These are phyloP conservation scores for Rugosomyces carneus DNA, from an alignment of 1,284 basidiomycete species.

Conservation along the genomic window DNA sequence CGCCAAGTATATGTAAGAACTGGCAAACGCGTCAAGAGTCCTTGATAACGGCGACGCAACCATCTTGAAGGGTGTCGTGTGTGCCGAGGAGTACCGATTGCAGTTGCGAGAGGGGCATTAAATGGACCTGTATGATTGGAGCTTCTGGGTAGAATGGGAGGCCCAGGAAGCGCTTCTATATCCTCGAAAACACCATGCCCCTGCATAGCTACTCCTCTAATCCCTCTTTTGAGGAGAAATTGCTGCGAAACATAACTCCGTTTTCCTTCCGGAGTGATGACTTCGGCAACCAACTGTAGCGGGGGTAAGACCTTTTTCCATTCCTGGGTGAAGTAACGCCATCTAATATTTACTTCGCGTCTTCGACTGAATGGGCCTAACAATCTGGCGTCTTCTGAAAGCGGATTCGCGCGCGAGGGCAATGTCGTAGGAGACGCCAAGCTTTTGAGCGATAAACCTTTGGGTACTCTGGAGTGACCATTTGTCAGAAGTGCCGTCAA, in stretches of 20 bases:
- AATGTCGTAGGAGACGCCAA: constrained; percentile 49
- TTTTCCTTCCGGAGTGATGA: constrained; percentile 2
- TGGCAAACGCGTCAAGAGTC: constrained; percentile 53
- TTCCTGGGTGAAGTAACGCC: constrained; percentile 56
- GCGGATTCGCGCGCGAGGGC: constrained; percentile 48
- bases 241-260: neutral
- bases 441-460: constrained; percentile 31
- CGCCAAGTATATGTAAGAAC: constrained; percentile 35
- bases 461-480: constrained; percentile 39
- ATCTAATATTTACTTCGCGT: constrained; percentile 65
- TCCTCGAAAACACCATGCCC: constrained; percentile 39
- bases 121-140: constrained; percentile 28
- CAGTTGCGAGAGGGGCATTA: neutral
- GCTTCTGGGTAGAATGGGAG: constrained; percentile 18
- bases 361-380: constrained; percentile 65
- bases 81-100: constrained; percentile 6
- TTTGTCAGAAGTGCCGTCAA: constrained; percentile 57
- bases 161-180: constrained; percentile 41
- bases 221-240: constrained; percentile 5
- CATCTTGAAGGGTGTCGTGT: constrained; percentile 46
- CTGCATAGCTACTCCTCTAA: constrained; percentile 38
- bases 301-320: constrained; percentile 54
- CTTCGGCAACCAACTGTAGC: constrained; percentile 37
- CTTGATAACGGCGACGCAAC: constrained; percentile 60
- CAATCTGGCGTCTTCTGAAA: constrained; percentile 51